These are phyloP conservation scores for Durio zibethinus DNA, from an alignment of 345 rosid species.

Conservation along the genomic window DNA sequence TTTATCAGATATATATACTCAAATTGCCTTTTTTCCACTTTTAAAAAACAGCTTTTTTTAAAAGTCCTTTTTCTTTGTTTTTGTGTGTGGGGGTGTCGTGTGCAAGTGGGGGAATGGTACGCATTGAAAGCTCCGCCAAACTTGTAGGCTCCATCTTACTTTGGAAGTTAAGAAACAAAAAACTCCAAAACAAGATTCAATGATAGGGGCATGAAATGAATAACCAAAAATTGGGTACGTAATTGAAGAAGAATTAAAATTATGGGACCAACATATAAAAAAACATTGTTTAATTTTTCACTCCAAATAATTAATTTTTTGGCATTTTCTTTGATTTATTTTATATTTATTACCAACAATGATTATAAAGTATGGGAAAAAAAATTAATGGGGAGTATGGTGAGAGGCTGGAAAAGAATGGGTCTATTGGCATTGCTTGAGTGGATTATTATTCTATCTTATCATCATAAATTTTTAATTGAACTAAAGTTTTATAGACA, in stretches of 20 bases:
- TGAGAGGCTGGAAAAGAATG: neutral
- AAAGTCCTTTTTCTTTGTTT: neutral
- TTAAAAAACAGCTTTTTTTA: no score
- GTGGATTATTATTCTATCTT: neutral
- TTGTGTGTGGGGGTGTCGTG: neutral
- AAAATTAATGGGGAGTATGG: neutral
- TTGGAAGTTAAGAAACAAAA: neutral
- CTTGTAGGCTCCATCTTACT: neutral
- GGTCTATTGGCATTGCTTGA: neutral
- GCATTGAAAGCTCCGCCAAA: neutral
- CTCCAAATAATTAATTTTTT: neutral
- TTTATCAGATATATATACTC: no score
- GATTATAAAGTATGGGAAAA: neutral
- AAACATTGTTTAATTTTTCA: neutral
- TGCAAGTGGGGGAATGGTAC: conserved; percentile 7
- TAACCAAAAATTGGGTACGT: neutral
- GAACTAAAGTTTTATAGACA: neutral
- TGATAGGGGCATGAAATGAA: neutral
- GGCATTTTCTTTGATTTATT: neutral
- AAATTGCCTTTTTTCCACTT: no score
- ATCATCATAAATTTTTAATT: neutral
- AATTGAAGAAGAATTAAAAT: neutral
- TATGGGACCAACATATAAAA: neutral
- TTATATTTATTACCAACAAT: neutral
- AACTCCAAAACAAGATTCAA: neutral